phyloP scores from a whole-genome alignment of 1,284 basidiomycete genomes.

The Volvariella volvacea region DNA sequence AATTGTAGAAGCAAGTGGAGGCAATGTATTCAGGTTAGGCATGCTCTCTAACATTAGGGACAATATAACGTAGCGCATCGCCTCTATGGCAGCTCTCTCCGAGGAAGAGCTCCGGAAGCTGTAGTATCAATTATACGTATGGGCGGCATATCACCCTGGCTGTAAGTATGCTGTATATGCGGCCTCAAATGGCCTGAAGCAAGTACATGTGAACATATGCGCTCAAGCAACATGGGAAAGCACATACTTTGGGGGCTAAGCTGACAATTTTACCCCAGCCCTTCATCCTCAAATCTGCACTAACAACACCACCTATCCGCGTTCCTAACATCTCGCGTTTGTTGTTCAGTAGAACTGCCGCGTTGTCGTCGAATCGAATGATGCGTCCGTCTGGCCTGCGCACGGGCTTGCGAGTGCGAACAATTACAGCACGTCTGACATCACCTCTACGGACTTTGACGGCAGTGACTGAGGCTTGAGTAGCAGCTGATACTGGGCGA shows the following conservation, averaged over 20 bases:
- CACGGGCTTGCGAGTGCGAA: conserved; percentile 82
- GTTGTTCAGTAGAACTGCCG: conserved; percentile 92
- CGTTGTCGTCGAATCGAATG: conserved; percentile 96
- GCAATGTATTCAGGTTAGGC: too few species aligned
- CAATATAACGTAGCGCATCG: too few species aligned
- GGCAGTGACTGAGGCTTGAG: conserved; percentile 56
- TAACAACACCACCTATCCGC: conserved; percentile 90
- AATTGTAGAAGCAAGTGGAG: too few species aligned
- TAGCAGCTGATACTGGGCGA: conserved; percentile 68
- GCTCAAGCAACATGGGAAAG: too few species aligned
- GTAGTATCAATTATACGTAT: too few species aligned
- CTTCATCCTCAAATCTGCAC: conserved; percentile 82
- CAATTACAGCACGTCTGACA: conserved; percentile 91
- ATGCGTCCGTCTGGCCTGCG: conserved; percentile 82
- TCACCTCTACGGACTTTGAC: conserved; percentile 90
- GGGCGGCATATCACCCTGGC: too few species aligned
- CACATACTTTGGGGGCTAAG: conserved; percentile 83
- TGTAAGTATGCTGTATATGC: too few species aligned
- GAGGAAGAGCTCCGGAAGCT: too few species aligned
- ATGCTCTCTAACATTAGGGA: too few species aligned
- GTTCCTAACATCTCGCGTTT: conserved; percentile 97
- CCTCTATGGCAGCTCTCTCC: too few species aligned
- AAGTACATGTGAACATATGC: too few species aligned
- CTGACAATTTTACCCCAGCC: conserved; percentile 95
- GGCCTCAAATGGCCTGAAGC: too few species aligned